Evolutionary conservation across 345 rosid genomes (phyloP), one percentile per base, ranked within the genome.

Genomic region (Ceriops decandra): DNA sequence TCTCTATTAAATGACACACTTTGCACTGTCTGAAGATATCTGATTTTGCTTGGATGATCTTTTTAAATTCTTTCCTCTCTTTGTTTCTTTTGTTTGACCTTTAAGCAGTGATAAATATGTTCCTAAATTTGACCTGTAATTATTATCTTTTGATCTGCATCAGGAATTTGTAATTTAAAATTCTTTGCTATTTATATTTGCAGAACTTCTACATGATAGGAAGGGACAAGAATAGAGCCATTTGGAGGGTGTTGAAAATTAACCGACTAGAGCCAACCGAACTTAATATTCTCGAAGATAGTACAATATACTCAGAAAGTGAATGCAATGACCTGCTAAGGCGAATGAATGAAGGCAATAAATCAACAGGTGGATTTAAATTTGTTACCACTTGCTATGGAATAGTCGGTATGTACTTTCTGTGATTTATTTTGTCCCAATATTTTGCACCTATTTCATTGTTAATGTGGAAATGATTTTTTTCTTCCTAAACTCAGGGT

Each of bases 141-240:
- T 56, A 10, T 56, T 24, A 56, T 27, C 59, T 15, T 56, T 1
- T 24, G 15, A 56, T 10, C 15, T 27, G 24, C 30, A 54, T 3
- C 2, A 10, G 17, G 22, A 16, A 15, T 21, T 24, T 56, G 5
- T 24, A 56, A 56, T 56, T 6, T 26, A 56, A 56, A 21, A 31
- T 51, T 60, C 9, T 24, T 59, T 60, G 5, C 16, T 17, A 20
- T 61, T 31, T 8, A 0, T 63, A 68, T 72, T 60, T 4, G 66
- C 93, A 95, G 99, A 85, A 83, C 69, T 95, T 89, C 67, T 95
- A 95, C 67, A 82, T 95, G 91, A 76, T 86, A 13, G 97, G 99
- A 69, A 88, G 89, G 75, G 90, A 95, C 81, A 91, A 91, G 67
- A 82, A 70, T 58, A 76, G 86, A 74, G 79, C 79, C 20, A 66